Evolutionary conservation across 495 filamentous ascomycete species (phyloP).

Genomic region (Trichoderma asperelloides): DNA sequence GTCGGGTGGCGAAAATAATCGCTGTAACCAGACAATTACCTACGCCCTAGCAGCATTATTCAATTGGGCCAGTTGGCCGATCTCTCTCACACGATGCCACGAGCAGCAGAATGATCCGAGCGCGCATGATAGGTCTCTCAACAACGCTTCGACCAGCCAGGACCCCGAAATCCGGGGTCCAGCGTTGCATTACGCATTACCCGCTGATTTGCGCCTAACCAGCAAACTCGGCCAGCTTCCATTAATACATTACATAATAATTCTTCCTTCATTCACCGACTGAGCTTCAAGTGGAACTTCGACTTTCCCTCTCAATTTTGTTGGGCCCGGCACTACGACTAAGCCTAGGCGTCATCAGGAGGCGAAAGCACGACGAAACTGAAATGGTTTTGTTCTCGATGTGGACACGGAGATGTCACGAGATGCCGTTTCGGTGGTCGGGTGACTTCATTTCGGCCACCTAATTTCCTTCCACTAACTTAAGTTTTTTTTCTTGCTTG

Average conservation of each 20-base stretch:
- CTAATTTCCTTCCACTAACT: not conserved
- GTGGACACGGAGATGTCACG: constrained; percentile 3
- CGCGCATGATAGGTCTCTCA: not conserved
- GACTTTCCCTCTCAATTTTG: not conserved
- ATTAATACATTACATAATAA: not conserved
- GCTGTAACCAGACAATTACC: not conserved
- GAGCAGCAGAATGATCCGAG: not conserved
- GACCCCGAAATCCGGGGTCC: not conserved
- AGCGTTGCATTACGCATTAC: not conserved
- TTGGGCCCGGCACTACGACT: not conserved
- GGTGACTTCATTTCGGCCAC: not conserved
- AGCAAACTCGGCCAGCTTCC: not conserved
- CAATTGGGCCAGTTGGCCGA: not conserved
- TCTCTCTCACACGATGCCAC: not conserved
- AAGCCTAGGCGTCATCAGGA: constrained; percentile 3
- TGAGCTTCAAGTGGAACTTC: not conserved
- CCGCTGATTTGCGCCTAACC: not conserved
- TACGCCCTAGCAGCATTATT: not conserved
- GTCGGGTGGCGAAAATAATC: constrained; percentile 76
- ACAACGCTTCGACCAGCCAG: not conserved
- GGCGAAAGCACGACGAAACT: constrained; percentile 1
- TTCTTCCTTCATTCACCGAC: not conserved
- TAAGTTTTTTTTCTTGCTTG: not conserved
- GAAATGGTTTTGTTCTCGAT: not conserved
- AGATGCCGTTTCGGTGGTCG: not conserved